Percentiles rank a stretch among this genome's conserved stretches.
These are phyloP conservation scores for Tirmania nivea DNA, from an alignment of 495 filamentous ascomycete species.

Conservation along the genomic window DNA sequence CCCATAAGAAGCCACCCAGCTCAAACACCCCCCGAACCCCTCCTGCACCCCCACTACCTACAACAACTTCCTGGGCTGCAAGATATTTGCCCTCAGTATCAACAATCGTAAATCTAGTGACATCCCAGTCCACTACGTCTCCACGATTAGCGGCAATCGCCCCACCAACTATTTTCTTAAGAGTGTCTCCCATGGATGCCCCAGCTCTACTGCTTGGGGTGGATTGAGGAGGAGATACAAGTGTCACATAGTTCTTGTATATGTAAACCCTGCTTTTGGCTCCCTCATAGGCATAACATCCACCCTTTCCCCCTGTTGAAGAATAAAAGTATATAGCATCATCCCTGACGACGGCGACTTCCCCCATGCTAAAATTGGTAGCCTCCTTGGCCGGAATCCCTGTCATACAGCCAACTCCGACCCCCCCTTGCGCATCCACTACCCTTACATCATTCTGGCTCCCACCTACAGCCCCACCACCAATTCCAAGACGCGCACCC, in stretches of 20 bases:
- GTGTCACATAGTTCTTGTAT: constrained; percentile 66
- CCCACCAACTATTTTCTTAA: constrained; percentile 29
- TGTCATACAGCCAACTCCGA: constrained; percentile 71
- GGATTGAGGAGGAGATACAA: constrained; percentile 57
- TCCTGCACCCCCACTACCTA: constrained; percentile 23
- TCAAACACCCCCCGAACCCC: constrained; percentile 59
- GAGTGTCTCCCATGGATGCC: constrained; percentile 28
- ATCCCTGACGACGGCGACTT: constrained; percentile 74
- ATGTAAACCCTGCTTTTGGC: constrained; percentile 62
- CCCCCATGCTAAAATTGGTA: constrained; percentile 28
- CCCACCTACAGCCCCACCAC: not conserved
- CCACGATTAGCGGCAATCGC: constrained; percentile 42
- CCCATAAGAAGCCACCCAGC: constrained; percentile 79
- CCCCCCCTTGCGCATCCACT: constrained; percentile 60
- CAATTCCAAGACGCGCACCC: not conserved
- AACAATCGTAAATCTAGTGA: constrained; percentile 65
- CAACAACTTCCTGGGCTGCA: constrained; percentile 64
- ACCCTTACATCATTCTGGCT: constrained; percentile 33
- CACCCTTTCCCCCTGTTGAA: constrained; percentile 50
- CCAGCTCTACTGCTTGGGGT: not conserved
- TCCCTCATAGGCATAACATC: constrained; percentile 74
- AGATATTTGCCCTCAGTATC: constrained; percentile 82
- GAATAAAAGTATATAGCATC: constrained; percentile 93
- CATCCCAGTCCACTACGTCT: constrained; percentile 49
- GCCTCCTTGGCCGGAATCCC: constrained; percentile 38